phyloP scores from a whole-genome alignment of 1,284 basidiomycete species.

The Apiotrichum siamense region DNA sequence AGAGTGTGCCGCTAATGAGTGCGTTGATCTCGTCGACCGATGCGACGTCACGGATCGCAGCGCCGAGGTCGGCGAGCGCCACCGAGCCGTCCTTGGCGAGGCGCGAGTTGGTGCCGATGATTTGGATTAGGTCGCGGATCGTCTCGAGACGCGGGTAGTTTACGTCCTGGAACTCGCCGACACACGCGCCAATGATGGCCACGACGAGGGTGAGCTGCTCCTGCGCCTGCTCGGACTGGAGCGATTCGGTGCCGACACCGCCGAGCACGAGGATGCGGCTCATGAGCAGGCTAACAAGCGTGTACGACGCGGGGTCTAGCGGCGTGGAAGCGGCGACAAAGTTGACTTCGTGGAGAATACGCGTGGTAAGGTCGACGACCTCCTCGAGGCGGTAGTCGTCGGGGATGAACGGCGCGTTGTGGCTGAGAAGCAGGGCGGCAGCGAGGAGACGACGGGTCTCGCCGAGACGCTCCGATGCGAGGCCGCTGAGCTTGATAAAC shows the following conservation, averaged over 20 bases:
- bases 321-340: conserved; percentile 74
- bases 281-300: conserved; percentile 74
- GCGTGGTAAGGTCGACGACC: conserved; percentile 62
- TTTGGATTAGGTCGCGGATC: conserved; percentile 66
- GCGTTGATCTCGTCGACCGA: conserved; percentile 59
- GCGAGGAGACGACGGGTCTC: conserved; percentile 65
- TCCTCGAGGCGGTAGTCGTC: conserved; percentile 64
- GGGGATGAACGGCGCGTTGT: conserved; percentile 62
- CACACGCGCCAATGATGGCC: conserved; percentile 81
- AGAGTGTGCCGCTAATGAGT: conserved; percentile 68
- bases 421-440: conserved; percentile 68
- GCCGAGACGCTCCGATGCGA: conserved; percentile 61
- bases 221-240: conserved; percentile 63
- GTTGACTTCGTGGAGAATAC: conserved; percentile 80
- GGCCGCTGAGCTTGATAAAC: conserved; percentile 53
- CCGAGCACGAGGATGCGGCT: conserved; percentile 63
- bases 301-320: conserved; percentile 78
- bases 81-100: conserved; percentile 81
- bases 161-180: conserved; percentile 60
- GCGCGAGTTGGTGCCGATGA: conserved; percentile 71
- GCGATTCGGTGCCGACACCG: conserved; percentile 57
- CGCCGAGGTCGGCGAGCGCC: conserved; percentile 73
- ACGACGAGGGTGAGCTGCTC: conserved; percentile 84
- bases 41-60: conserved; percentile 67
- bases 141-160: conserved; percentile 68